Conservation (phyloP, 768 basidiomycete species). For the Leccinum aurantiacum region DNA sequence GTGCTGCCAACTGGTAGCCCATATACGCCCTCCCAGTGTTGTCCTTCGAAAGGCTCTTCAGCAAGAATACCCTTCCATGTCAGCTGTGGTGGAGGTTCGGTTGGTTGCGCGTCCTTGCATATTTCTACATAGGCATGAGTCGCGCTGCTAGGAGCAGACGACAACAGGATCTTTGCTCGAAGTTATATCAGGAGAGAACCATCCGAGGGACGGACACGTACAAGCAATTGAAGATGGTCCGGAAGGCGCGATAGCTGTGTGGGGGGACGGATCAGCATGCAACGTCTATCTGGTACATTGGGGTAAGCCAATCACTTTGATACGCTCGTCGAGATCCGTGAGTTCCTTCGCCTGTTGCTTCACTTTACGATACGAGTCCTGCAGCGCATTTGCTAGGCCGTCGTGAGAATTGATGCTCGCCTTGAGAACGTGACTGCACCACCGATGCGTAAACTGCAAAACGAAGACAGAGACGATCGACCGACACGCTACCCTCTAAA, state of each 20-base stretch:
- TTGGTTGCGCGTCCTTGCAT: slow-evolving; percentile 43
- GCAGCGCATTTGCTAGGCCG: slow-evolving; percentile 57
- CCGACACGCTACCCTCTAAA: slow-evolving; percentile 47
- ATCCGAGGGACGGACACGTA: slow-evolving; percentile 33
- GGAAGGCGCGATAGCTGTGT: slow-evolving; percentile 58
- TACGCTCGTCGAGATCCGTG: slow-evolving; percentile 63
- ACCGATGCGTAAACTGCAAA: slow-evolving; percentile 14
- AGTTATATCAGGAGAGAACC: slow-evolving; percentile 2
- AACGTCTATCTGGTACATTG: neutral
- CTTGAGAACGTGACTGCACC: slow-evolving; percentile 57
- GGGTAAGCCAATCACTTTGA: slow-evolving; percentile 45
- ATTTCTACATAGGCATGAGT: slow-evolving; percentile 55
- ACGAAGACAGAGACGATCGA: slow-evolving; percentile 5
- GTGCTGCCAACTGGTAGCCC: slow-evolving; percentile 51
- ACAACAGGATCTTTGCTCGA: slow-evolving; percentile 50
- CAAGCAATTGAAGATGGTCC: slow-evolving; percentile 72
- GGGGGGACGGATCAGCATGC: slow-evolving; percentile 6
- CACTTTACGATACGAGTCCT: slow-evolving; percentile 50
- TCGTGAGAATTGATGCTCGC: slow-evolving; percentile 69
- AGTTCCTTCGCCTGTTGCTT: slow-evolving; percentile 49
- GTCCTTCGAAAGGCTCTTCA: slow-evolving; percentile 82
- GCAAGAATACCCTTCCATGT: slow-evolving; percentile 80
- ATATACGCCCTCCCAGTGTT: slow-evolving; percentile 81
- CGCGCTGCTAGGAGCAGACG: slow-evolving; percentile 46
- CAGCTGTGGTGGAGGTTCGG: slow-evolving; percentile 37